A percentile compares a stretch with the other conserved stretches of the same genome.
phyloP scores from a whole-genome alignment of 768 basidiomycete genomes.

The Kondoa malvinella region DNA sequence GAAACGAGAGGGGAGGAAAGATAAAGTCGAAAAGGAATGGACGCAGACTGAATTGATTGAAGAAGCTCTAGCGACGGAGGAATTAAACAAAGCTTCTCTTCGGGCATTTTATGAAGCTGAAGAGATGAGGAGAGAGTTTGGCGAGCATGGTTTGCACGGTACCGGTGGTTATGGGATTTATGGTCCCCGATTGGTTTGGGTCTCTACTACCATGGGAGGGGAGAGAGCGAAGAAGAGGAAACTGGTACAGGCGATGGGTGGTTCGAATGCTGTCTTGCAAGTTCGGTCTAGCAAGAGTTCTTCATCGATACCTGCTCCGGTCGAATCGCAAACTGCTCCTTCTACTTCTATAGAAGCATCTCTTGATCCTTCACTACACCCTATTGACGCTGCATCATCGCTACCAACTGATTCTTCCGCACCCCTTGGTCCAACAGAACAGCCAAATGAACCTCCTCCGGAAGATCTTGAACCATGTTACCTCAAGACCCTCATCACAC shows the following conservation, averaged over 20 bases:
- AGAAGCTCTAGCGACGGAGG: constrained; percentile 68
- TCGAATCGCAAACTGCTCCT: no score
- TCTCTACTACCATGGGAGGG: constrained; percentile 1
- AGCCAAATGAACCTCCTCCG: neutral
- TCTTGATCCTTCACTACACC: no score
- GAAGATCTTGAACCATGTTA: neutral
- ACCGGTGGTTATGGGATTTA: constrained; percentile 44
- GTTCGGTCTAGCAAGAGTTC: neutral
- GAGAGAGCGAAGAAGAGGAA: neutral
- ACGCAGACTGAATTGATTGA: constrained; percentile 75
- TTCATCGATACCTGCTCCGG: no score
- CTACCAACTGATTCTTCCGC: neutral
- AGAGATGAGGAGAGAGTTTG: constrained; percentile 54
- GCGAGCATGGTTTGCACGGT: constrained; percentile 29
- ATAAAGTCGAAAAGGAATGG: constrained; percentile 1
- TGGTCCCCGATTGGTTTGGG: constrained; percentile 38
- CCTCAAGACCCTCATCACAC: constrained; percentile 5
- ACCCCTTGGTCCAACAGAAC: neutral
- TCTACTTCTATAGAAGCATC: no score
- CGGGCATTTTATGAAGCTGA: constrained; percentile 60
- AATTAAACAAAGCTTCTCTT: constrained; percentile 63
- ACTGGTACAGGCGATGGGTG: neutral
- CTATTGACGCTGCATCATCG: no score
- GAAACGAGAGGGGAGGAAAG: constrained; percentile 20
- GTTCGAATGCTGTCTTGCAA: neutral